Evolutionary conservation across 1,284 basidiomycete genomes (phyloP).

Genomic region (Sanghuangporus baumii): DNA sequence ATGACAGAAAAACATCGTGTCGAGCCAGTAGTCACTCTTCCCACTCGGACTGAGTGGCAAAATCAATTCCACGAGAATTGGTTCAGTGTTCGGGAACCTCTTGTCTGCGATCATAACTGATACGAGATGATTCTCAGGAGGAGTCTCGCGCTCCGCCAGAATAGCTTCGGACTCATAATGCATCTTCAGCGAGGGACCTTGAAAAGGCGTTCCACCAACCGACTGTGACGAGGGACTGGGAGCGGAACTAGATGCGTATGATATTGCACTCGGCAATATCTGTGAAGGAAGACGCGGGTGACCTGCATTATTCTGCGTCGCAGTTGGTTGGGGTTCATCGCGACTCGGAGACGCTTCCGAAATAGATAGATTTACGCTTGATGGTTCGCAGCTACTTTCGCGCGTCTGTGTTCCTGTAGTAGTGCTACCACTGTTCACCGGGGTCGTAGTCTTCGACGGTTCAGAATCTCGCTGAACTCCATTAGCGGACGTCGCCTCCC

Average conservation of each 20-base stretch:
- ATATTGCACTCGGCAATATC: not conserved
- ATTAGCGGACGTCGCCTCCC: not conserved
- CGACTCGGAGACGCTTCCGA: not conserved
- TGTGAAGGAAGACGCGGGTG: not conserved
- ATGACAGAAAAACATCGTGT: conserved; percentile 54
- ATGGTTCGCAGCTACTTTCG: not conserved
- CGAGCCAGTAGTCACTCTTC: conserved; percentile 60
- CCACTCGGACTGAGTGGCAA: conserved; percentile 46
- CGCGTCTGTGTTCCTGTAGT: not conserved
- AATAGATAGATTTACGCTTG: not conserved
- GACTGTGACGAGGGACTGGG: not conserved
- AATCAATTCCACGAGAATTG: conserved; percentile 58
- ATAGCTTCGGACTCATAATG: not conserved
- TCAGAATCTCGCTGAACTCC: not conserved
- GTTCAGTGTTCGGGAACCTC: conserved; percentile 29
- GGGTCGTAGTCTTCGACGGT: not conserved
- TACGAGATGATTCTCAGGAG: not conserved
- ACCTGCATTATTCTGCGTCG: not conserved
- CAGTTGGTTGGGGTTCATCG: not conserved
- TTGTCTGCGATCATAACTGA: conserved; percentile 9
- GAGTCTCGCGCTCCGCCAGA: not conserved
- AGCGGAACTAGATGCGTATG: no score
- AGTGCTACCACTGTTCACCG: not conserved
- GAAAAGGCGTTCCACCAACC: not conserved
- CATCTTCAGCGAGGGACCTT: not conserved